Conservation (phyloP, 176 grass and related monocot species). For the Oryza glumipatula region DNA sequence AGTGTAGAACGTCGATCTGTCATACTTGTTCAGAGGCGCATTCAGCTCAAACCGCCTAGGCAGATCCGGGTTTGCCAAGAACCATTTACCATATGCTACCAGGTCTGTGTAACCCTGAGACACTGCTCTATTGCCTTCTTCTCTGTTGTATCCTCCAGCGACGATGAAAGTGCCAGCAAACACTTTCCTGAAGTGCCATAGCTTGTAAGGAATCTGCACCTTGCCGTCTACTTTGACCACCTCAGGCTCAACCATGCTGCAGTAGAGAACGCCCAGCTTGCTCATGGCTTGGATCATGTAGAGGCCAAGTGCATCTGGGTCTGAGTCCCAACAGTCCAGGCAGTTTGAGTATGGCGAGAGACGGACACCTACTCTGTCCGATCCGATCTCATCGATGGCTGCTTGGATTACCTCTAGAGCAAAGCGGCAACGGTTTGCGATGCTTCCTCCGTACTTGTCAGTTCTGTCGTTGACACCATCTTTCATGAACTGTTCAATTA, state of each 20-base stretch:
- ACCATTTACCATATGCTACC: constrained; percentile 58
- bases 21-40: constrained; percentile 50
- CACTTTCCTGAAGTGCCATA: constrained; percentile 50
- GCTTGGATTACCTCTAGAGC: constrained; percentile 47
- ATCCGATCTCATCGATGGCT: constrained; percentile 37
- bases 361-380: constrained; percentile 33
- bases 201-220: constrained; percentile 40
- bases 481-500: constrained; percentile 57
- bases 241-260: constrained; percentile 51
- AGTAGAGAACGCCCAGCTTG: constrained; percentile 51
- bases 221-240: constrained; percentile 37
- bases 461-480: constrained; percentile 47
- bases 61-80: constrained; percentile 57
- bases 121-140: constrained; percentile 53
- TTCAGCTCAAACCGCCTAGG: constrained; percentile 49
- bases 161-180: constrained; percentile 53
- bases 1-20: constrained; percentile 46
- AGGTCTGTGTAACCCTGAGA: constrained; percentile 51
- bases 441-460: constrained; percentile 41
- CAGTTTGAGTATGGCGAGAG: constrained; percentile 46
- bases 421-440: constrained; percentile 43
- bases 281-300: constrained; percentile 51
- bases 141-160: constrained; percentile 42
- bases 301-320: constrained; percentile 43
- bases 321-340: constrained; percentile 49